These are phyloP conservation scores for Lophiostoma macrostomum DNA, from an alignment of 495 filamentous ascomycete species.

Conservation along the genomic window DNA sequence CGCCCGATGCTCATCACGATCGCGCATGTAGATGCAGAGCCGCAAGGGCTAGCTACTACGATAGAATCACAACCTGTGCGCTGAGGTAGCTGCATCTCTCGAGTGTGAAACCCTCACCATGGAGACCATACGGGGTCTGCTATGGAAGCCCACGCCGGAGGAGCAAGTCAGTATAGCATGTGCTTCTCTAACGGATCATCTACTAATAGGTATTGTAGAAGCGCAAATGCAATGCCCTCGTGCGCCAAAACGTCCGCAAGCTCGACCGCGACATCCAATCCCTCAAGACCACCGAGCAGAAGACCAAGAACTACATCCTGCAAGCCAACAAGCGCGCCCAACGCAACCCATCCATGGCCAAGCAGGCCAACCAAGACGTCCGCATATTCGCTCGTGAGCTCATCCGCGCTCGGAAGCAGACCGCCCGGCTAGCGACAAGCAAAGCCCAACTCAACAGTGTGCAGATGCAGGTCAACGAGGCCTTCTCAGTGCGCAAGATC, in stretches of 20 bases:
- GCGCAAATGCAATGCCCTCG: constrained; percentile 91
- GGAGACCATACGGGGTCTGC: constrained; percentile 82
- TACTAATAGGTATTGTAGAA: constrained; percentile 53
- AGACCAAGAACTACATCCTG: constrained; percentile 82
- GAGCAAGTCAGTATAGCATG: constrained; percentile 60
- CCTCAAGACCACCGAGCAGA: constrained; percentile 71
- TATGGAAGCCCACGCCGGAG: constrained; percentile 90
- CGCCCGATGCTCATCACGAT: neutral
- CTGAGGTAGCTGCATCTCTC: too few species aligned
- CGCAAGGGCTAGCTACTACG: too few species aligned
- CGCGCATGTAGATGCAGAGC: neutral
- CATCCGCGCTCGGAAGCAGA: constrained; percentile 74
- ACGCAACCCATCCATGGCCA: constrained; percentile 68
- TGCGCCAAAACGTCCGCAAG: constrained; percentile 87
- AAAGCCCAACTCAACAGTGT: constrained; percentile 92
- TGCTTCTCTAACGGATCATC: neutral
- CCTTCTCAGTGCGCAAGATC: constrained; percentile 93
- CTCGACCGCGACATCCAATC: constrained; percentile 87
- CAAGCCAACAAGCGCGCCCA: constrained; percentile 74
- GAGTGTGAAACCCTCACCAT: constrained; percentile 48
- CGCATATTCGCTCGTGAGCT: constrained; percentile 87
- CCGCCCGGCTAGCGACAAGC: constrained; percentile 69
- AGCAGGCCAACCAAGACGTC: constrained; percentile 72
- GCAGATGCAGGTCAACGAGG: constrained; percentile 96
- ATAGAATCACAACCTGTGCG: too few species aligned